Evolutionary conservation across 345 rosid species (phyloP).

Genomic region (Eucalyptus cloeziana): DNA sequence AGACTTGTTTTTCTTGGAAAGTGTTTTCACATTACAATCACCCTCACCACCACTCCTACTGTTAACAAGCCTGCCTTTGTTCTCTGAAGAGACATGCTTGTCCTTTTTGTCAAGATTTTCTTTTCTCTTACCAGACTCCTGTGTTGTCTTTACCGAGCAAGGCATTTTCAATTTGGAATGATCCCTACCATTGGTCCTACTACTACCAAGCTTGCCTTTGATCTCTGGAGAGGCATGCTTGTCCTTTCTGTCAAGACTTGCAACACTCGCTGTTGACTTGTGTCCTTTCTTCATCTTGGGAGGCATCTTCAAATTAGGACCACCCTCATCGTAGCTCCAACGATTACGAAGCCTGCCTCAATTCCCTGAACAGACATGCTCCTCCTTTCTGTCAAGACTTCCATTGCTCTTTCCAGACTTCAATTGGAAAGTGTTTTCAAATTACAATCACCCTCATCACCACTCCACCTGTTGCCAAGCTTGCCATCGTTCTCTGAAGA

Average conservation of each 20-base stretch:
- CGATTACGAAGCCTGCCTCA: slow-evolving; percentile 11
- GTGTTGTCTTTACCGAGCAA: not conserved
- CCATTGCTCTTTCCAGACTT: not conserved
- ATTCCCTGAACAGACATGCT: slow-evolving; percentile 5
- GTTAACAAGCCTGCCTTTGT: slow-evolving; percentile 16
- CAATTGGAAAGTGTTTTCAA: not conserved
- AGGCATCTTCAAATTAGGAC: not conserved
- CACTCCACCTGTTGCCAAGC: not conserved
- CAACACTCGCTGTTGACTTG: not conserved
- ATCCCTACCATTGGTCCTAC: not conserved
- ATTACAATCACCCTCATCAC: not conserved
- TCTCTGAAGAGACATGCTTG: slow-evolving; percentile 6
- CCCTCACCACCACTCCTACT: not conserved
- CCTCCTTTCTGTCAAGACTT: slow-evolving; percentile 18
- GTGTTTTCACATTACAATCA: not conserved
- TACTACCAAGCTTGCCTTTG: slow-evolving; percentile 13
- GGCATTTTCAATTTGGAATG: not conserved
- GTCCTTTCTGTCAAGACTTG: slow-evolving; percentile 18
- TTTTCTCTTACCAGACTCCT: not conserved
- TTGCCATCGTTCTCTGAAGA: not conserved
- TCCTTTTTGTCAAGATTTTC: slow-evolving; percentile 16
- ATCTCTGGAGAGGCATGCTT: slow-evolving; percentile 5
- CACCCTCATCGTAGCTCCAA: slow-evolving; percentile 19
- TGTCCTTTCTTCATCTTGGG: not conserved
- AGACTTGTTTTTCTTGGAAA: not conserved